Base-by-base conservation (phyloP, 164 flowering plant genomes). In the Santalum album region DNA sequence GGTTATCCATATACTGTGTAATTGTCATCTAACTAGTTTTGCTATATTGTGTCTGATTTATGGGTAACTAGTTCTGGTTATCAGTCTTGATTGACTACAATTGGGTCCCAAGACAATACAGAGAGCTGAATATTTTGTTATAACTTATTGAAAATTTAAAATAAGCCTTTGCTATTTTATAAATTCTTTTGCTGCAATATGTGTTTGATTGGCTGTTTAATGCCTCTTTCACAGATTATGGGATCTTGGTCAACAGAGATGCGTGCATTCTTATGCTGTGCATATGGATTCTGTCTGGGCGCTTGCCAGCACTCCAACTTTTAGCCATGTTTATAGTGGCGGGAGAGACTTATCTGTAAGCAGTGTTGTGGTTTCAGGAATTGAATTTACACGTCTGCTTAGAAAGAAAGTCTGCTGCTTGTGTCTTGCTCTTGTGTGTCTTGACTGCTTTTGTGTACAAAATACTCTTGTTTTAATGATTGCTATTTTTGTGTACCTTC, bases 231-330 rank as follows among this genome's bases (percentile, higher is more conserved):
- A 53, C 65, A 92, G 99, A 52, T 71, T 92, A 47, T 89, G 99
- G 99, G 99, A 92, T 76, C 95, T 92, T 59, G 94, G 95, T 61
- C 96, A 89, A 71, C 99, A 92, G 67, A 86, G 97, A n/a, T 92
- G 99, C 50, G 67, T 92, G 51, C 99, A 92, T 71, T 83, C 99
- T 7, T 92, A 92, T 83, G 96, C 95, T 56, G 97, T 92, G 56
- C 99, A 92, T 67, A 87, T 97, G 7, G 97, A 92, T 69, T 92
- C 99, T 69, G 99, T 89, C 24, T 92, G 99, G 99, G 96, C 99
- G 50, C 99, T 92, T 78, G 96, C 96, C 12, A 80, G 94, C 72
- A 84, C 90, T 9, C 84, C 94, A 48, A 64, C 91, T 34, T 92
- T 92, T 69, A 87, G 83, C 70, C 96, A 92, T 76, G 99, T 92